Conservation (phyloP, 345 rosid species). For the Gossypium sturtianum region DNA sequence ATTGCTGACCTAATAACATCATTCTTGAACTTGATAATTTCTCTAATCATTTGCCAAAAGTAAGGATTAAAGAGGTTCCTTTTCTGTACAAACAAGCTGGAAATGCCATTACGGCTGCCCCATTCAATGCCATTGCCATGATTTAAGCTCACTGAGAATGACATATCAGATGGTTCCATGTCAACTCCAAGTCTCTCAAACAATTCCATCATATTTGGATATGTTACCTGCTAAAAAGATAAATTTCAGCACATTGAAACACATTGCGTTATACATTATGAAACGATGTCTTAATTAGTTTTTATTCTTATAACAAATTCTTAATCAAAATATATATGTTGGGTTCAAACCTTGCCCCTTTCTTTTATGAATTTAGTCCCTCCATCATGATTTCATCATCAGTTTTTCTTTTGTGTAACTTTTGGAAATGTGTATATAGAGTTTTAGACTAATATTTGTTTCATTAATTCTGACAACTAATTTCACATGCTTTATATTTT, state of each 20-base stretch:
- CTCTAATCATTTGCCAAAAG: slow-evolving; percentile 81
- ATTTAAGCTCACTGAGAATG: slow-evolving; percentile 76
- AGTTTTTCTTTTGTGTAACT: too few relatives aligned
- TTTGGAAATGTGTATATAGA: too few relatives aligned
- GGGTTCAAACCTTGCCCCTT: too few relatives aligned
- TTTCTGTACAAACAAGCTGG: slow-evolving; percentile 70
- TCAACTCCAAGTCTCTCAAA: slow-evolving; percentile 76
- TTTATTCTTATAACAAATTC: too few relatives aligned
- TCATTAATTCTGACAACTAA: too few relatives aligned
- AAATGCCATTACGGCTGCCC: slow-evolving; percentile 80
- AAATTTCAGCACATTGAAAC: not conserved
- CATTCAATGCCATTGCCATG: slow-evolving; percentile 72
- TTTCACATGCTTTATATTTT: too few relatives aligned
- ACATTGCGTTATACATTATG: not conserved
- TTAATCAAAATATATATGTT: too few relatives aligned
- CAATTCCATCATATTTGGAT: slow-evolving; percentile 88
- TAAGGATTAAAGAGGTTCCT: slow-evolving; percentile 48
- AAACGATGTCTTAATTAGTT: too few relatives aligned
- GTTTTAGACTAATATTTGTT: too few relatives aligned
- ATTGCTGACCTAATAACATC: slow-evolving; percentile 46
- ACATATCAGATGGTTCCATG: slow-evolving; percentile 77
- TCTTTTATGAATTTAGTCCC: too few relatives aligned
- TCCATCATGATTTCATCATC: too few relatives aligned
- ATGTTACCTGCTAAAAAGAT: slow-evolving; percentile 52
- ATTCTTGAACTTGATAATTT: slow-evolving; percentile 57